Conservation (phyloP, 129 eudicot species). For the Cynara cardunculus region DNA sequence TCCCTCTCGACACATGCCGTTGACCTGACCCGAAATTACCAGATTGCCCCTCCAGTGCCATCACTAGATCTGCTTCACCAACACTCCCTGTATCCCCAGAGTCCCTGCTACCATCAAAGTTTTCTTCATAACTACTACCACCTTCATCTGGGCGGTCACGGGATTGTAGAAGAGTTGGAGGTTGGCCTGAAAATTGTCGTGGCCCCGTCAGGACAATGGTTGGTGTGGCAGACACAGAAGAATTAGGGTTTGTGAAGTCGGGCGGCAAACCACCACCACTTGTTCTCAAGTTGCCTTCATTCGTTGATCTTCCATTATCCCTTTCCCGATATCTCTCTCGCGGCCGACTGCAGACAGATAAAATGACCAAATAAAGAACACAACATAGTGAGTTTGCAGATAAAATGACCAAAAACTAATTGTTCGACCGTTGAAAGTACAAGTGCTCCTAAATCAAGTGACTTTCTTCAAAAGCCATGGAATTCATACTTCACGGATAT, state of each 20-base stretch:
- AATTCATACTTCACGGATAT: background rate
- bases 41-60: constrained; percentile 70
- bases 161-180: constrained; percentile 74
- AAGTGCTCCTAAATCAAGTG: no score
- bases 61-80: constrained; percentile 72
- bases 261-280: constrained; percentile 39
- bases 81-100: constrained; percentile 91
- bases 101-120: constrained; percentile 82
- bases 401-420: no score
- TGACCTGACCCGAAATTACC: constrained; percentile 54
- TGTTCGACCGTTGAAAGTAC: no score
- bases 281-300: constrained; percentile 62
- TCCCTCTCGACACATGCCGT: constrained; percentile 69
- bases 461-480: background rate
- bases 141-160: constrained; percentile 83
- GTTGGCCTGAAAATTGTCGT: constrained; percentile 65
- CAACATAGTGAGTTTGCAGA: no score
- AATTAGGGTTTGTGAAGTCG: constrained; percentile 37
- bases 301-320: constrained; percentile 61
- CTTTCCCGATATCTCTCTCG: constrained; percentile 95
- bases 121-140: constrained; percentile 84
- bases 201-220: constrained; percentile 56
- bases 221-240: constrained; percentile 39
- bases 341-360: constrained; percentile 38
- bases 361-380: background rate